A percentile compares a stretch with the other conserved stretches of the same genome.
phyloP scores from a whole-genome alignment of 257 asterid genomes.

The Solanum chilense region DNA sequence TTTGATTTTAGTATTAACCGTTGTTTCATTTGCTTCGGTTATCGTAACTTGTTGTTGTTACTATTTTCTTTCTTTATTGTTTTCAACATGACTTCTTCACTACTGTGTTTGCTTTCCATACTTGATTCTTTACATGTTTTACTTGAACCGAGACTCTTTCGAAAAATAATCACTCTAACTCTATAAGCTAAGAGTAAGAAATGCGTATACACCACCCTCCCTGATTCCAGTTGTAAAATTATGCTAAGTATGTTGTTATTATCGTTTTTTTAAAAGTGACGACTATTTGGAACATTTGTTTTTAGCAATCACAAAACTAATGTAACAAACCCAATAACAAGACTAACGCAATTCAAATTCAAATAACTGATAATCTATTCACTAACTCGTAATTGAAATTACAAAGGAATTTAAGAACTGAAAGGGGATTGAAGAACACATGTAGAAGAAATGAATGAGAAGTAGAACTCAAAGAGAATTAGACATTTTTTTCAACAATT shows the following conservation, averaged over 20 bases:
- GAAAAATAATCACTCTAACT: not conserved
- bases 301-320: not conserved
- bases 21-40: not conserved
- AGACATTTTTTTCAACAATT: too few species aligned
- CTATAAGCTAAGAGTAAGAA: not conserved
- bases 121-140: not conserved
- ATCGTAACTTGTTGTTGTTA: not conserved
- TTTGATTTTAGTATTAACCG: not conserved
- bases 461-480: too few species aligned
- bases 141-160: fast-evolving
- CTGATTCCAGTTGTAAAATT: not conserved
- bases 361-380: too few species aligned
- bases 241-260: not conserved
- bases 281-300: not conserved
- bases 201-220: not conserved
- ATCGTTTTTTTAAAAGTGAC: not conserved
- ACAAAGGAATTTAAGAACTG: too few species aligned
- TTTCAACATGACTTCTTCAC: not conserved
- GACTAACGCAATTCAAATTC: too few species aligned
- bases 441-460: too few species aligned
- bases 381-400: too few species aligned
- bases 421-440: too few species aligned
- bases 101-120: not conserved
- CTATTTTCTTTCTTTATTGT: not conserved
- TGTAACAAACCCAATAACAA: too few species aligned